Conservation (phyloP, 176 grass and related monocot species). For the Oryza brachyantha region DNA sequence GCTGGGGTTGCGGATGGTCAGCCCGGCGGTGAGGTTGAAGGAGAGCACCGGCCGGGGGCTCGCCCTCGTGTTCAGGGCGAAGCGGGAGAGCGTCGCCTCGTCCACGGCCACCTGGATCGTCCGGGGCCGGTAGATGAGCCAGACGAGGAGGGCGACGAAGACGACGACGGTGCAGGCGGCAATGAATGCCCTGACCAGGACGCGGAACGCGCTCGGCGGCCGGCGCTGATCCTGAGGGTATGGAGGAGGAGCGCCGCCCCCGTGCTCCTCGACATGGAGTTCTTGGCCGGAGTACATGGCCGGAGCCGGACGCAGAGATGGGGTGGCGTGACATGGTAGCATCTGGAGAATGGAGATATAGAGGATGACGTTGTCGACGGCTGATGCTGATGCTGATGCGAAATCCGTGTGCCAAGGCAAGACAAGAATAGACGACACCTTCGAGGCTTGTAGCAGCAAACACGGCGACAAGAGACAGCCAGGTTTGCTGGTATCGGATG, state of each 20-base stretch:
- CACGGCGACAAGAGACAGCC: not conserved
- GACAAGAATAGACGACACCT: not conserved
- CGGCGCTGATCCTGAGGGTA: not conserved
- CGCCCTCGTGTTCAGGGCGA: slow-evolving; percentile 21
- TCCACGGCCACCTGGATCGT: slow-evolving; percentile 35
- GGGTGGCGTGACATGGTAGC: not conserved
- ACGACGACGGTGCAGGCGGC: slow-evolving; percentile 17
- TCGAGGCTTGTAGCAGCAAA: slow-evolving; percentile 2
- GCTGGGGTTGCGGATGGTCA: slow-evolving; percentile 57
- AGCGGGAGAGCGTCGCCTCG: slow-evolving; percentile 31
- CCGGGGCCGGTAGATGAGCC: slow-evolving; percentile 66
- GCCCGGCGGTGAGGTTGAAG: slow-evolving; percentile 38
- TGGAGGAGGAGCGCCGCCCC: not conserved
- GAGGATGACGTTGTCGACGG: not conserved
- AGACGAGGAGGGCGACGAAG: slow-evolving; percentile 40
- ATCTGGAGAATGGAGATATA: not conserved
- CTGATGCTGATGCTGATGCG: not conserved
- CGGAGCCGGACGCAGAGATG: not conserved
- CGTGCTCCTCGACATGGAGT: not conserved
- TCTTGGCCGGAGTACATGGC: slow-evolving; percentile 15
- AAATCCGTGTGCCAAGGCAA: not conserved
- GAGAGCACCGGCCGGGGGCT: slow-evolving; percentile 8
- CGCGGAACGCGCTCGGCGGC: not conserved
- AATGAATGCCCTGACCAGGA: slow-evolving; percentile 21
- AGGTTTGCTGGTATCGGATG: not conserved